Percentiles rank a stretch among this genome's conserved stretches.
These are phyloP conservation scores for Cutaneotrichosporon dermatis DNA, from an alignment of 1,284 basidiomycete genomes.

Conservation along the genomic window DNA sequence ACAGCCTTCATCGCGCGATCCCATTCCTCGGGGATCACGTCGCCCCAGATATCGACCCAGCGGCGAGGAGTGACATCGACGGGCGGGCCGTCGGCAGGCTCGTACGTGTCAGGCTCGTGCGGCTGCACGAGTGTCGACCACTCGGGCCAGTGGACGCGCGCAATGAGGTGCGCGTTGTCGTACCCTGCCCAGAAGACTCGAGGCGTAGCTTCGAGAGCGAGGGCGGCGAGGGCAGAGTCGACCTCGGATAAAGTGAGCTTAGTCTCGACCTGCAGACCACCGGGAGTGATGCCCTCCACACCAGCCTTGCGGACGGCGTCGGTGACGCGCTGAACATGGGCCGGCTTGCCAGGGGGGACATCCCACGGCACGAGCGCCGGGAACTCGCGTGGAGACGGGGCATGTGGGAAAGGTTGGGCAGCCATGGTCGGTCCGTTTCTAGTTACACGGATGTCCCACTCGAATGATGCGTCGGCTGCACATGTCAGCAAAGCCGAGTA, in stretches of 20 bases:
- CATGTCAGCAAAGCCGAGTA: background rate
- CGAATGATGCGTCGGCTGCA: constrained; percentile 39
- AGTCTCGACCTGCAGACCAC: constrained; percentile 10
- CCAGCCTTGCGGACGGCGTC: constrained; percentile 19
- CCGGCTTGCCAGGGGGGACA: background rate
- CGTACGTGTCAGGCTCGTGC: background rate
- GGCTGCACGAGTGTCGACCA: background rate
- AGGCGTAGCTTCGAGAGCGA: constrained; percentile 43
- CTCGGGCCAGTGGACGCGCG: background rate
- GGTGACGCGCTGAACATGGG: constrained; percentile 10
- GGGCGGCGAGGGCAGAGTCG: constrained; percentile 15
- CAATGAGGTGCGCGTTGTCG: constrained; percentile 53
- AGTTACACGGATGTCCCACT: constrained; percentile 30
- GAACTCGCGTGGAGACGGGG: constrained; percentile 7
- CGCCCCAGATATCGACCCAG: constrained; percentile 70
- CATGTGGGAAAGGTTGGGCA: background rate
- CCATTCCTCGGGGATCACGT: constrained; percentile 61
- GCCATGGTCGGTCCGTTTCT: background rate
- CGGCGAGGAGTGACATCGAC: constrained; percentile 9
- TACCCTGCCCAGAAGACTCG: constrained; percentile 67
- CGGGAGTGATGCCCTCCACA: constrained; percentile 21
- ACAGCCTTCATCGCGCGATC: constrained; percentile 64
- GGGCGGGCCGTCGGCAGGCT: background rate
- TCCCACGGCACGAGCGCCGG: constrained; percentile 4
- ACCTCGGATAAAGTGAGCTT: constrained; percentile 11